A percentile compares a stretch with the other conserved stretches of the same genome.
Conservation (phyloP, 73 alveolate genomes). For the Tetrahymena thermophila region DNA sequence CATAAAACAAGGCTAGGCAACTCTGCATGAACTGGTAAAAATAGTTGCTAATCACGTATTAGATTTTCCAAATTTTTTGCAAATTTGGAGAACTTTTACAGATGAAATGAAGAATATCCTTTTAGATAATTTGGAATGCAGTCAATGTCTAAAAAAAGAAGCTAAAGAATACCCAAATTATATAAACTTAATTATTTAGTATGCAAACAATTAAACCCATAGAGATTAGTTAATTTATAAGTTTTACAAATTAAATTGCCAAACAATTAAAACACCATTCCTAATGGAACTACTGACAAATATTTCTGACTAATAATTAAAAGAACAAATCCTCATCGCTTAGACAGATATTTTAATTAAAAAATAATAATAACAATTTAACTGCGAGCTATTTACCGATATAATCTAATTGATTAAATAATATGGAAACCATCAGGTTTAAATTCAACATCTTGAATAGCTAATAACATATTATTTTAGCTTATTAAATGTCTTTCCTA, state of each 20-base stretch:
- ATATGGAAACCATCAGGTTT: neutral
- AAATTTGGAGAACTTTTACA: neutral
- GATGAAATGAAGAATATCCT: neutral
- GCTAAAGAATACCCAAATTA: neutral
- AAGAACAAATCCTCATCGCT: neutral
- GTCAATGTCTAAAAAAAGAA: neutral
- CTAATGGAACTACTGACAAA: neutral
- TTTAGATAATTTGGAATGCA: neutral
- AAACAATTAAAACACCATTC: neutral
- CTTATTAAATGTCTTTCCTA: neutral
- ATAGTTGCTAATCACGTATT: neutral
- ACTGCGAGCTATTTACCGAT: neutral
- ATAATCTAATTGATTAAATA: neutral
- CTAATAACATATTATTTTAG: neutral
- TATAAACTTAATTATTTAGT: neutral
- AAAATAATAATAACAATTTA: too few relatives aligned
- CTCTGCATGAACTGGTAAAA: neutral
- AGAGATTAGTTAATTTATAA: neutral
- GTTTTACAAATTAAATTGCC: neutral
- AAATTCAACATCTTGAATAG: neutral
- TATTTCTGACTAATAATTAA: neutral
- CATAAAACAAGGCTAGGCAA: neutral
- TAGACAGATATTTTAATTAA: neutral
- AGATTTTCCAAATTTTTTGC: neutral
- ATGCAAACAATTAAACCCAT: neutral